A percentile compares a stretch with the other conserved stretches of the same genome.
Evolutionary conservation across 805 yeast genomes (phyloP).

Genomic region (Gaillardinia entomophila): DNA sequence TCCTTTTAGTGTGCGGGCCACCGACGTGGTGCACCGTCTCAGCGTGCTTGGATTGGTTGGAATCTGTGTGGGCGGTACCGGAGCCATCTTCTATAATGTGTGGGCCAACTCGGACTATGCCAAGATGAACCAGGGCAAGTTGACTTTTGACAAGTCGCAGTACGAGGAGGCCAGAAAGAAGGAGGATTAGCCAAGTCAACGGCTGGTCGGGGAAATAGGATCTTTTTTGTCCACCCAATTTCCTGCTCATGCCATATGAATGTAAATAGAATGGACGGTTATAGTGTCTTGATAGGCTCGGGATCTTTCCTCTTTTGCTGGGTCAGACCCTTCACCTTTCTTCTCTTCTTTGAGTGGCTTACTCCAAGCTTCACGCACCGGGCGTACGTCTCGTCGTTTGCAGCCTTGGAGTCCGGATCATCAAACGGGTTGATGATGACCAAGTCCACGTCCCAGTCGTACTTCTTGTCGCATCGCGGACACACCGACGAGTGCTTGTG

Average conservation of each 20-base stretch:
- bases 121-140: conserved; percentile 33
- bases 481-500: conserved; percentile 17
- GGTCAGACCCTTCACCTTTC: conserved; percentile 7
- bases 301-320: not conserved
- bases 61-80: conserved; percentile 35
- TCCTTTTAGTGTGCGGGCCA: conserved; percentile 38
- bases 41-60: conserved; percentile 35
- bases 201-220: not conserved
- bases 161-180: conserved; percentile 22
- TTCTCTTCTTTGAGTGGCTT: conserved; percentile 19
- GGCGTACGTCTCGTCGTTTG: conserved; percentile 10
- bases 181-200: not conserved
- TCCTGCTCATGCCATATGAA: not conserved
- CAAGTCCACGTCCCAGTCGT: not conserved
- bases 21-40: conserved; percentile 38
- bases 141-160: conserved; percentile 28
- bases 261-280: conserved; percentile 1
- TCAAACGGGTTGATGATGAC: not conserved
- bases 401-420: not conserved
- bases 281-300: conserved; percentile 1
- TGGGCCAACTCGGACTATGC: conserved; percentile 41
- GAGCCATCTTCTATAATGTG: conserved; percentile 33
- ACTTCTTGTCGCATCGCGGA: conserved; percentile 31
- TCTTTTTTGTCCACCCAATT: not conserved
- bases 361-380: conserved; percentile 8